phyloP scores from a whole-genome alignment of 139 green algal species.

The Picochlorum sp. region DNA sequence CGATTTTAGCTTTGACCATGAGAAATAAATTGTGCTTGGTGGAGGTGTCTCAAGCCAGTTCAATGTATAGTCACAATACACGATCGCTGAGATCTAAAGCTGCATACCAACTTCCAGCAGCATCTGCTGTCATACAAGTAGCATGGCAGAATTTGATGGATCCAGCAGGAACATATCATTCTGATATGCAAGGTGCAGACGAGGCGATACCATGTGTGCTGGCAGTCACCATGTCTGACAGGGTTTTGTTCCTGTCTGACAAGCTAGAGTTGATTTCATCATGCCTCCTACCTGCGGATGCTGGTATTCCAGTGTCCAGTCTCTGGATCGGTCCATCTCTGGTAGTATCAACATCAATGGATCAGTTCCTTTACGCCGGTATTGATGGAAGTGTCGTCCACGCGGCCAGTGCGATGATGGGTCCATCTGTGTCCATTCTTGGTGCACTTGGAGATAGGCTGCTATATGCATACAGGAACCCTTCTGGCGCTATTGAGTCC shows the following conservation, averaged over 20 bases:
- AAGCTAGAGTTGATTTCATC: constrained; percentile 24
- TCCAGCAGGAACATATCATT: constrained; percentile 13
- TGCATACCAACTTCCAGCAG: constrained; percentile 18
- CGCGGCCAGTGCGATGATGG: constrained; percentile 28
- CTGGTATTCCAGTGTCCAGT: constrained; percentile 19
- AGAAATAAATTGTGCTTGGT: constrained; percentile 20
- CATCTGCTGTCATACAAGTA: constrained; percentile 35
- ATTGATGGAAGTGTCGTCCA: constrained; percentile 30
- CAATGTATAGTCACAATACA: background rate
- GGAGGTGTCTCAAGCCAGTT: constrained; percentile 11
- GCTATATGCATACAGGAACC: constrained; percentile 15
- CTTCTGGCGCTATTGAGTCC: constrained; percentile 15
- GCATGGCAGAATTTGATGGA: constrained; percentile 44
- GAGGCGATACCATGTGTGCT: constrained; percentile 4
- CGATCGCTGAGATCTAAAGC: background rate
- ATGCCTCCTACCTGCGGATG: background rate
- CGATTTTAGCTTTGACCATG: constrained; percentile 14
- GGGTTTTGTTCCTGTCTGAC: constrained; percentile 32
- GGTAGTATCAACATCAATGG: constrained; percentile 25
- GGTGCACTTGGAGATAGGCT: constrained; percentile 42
- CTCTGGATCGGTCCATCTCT: constrained; percentile 46
- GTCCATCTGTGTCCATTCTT: constrained; percentile 19
- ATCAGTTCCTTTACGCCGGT: constrained; percentile 35
- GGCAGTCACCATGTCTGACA: constrained; percentile 34
- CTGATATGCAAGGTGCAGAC: constrained; percentile 9